These are phyloP conservation scores for Cercospora sesami DNA, from an alignment of 2,329 filamentous ascomycete genomes.

Conservation along the genomic window DNA sequence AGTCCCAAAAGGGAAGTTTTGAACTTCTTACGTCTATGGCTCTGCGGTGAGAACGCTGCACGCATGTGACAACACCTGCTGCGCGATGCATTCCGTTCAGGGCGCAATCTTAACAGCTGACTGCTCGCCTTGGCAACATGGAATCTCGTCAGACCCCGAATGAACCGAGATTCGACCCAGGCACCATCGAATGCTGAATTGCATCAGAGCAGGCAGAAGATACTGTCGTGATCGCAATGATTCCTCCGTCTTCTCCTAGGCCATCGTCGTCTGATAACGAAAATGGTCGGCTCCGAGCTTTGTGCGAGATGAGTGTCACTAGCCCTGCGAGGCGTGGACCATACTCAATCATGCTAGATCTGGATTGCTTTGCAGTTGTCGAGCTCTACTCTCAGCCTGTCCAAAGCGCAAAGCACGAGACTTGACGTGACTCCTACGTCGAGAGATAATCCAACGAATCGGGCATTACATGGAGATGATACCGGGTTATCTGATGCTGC, in stretches of 20 bases:
- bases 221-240: not conserved
- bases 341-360: not conserved
- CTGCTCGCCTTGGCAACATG: not conserved
- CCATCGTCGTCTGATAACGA: not conserved
- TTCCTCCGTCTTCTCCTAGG: not conserved
- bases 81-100: not conserved
- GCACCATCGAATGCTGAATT: not conserved
- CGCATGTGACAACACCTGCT: not conserved
- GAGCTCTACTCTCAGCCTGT: not conserved
- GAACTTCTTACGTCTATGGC: not conserved
- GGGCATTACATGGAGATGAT: not conserved
- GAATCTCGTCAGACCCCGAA: not conserved
- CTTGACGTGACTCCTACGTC: not conserved
- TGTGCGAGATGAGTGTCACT: not conserved
- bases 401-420: not conserved
- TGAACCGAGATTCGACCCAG: not conserved
- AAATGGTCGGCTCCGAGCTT: not conserved
- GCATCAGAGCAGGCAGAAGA: not conserved
- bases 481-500: not conserved
- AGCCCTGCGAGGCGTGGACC: not conserved
- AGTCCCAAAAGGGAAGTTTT: not conserved
- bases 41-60: not conserved
- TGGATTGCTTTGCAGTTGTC: not conserved
- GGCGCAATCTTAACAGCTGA: not conserved
- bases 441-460: not conserved